These are phyloP conservation scores for Trametes pubescens DNA, from an alignment of 1,284 basidiomycete species.

Conservation along the genomic window DNA sequence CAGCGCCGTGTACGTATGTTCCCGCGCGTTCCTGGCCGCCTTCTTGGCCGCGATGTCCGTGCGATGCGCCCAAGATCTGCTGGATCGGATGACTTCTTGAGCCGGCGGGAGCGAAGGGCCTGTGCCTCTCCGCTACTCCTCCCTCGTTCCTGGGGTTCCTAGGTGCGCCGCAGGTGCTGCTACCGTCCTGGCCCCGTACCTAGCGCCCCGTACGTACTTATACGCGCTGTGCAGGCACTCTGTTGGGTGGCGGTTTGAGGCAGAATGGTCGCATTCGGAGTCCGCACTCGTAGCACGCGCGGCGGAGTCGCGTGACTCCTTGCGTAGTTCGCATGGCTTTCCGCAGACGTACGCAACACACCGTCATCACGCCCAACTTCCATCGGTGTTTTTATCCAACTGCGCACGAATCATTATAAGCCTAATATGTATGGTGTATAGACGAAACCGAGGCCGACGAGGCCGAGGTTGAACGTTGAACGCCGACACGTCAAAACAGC, in stretches of 20 bases:
- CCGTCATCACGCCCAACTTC: background rate
- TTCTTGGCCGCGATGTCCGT: slow-evolving; percentile 19
- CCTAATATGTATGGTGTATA: too few relatives aligned
- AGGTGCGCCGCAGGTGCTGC: background rate
- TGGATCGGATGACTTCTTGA: slow-evolving; percentile 11
- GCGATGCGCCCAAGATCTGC: slow-evolving; percentile 17
- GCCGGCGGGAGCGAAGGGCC: slow-evolving; percentile 3
- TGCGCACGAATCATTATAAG: too few relatives aligned
- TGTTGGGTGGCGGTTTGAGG: background rate
- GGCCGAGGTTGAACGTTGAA: too few relatives aligned
- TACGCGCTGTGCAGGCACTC: background rate
- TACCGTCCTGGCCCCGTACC: background rate
- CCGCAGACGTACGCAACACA: background rate
- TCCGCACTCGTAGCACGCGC: background rate
- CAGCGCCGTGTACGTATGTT: slow-evolving; percentile 3
- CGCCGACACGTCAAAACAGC: too few relatives aligned
- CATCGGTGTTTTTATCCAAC: background rate
- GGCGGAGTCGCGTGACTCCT: background rate
- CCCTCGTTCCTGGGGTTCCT: slow-evolving; percentile 4
- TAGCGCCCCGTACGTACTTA: background rate
- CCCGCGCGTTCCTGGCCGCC: background rate
- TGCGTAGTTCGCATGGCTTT: background rate
- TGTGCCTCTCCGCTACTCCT: background rate
- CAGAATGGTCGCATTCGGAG: background rate
- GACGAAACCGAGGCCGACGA: too few relatives aligned